A percentile compares a stretch with the other conserved stretches of the same genome.
These are phyloP conservation scores for Fusarium floridanum DNA, from an alignment of 2,329 filamentous ascomycete species.

Conservation along the genomic window DNA sequence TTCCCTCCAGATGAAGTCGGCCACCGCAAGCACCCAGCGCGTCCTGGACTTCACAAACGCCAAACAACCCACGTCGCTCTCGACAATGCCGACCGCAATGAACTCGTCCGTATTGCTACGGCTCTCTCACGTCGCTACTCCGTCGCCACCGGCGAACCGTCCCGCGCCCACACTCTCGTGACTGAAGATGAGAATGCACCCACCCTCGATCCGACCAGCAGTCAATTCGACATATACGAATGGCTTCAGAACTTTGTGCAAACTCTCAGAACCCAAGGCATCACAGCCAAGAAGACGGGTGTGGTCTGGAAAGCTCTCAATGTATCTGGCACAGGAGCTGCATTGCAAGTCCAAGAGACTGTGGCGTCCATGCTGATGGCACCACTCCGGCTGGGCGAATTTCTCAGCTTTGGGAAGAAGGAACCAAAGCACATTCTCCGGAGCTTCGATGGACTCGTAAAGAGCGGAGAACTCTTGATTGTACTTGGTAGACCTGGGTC, in stretches of 20 bases:
- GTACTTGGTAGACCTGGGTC: conserved; percentile 76
- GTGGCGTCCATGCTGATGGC: conserved; percentile 70
- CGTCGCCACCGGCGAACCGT: conserved; percentile 32
- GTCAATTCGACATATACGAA: conserved; percentile 56
- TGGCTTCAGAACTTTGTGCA: conserved; percentile 57
- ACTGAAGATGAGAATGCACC: conserved; percentile 48
- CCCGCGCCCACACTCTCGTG: conserved; percentile 31
- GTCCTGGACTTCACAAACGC: neutral
- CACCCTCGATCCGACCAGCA: conserved; percentile 53
- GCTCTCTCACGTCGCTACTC: conserved; percentile 54
- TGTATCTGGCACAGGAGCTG: conserved; percentile 75
- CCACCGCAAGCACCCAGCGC: neutral
- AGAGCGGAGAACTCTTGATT: conserved; percentile 75
- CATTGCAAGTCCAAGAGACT: conserved; percentile 76
- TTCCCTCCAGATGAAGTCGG: neutral
- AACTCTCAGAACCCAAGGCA: conserved; percentile 66
- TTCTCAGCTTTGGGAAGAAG: conserved; percentile 62
- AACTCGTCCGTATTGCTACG: conserved; percentile 57
- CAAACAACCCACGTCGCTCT: conserved; percentile 37
- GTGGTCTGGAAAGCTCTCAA: conserved; percentile 75
- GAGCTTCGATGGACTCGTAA: conserved; percentile 73
- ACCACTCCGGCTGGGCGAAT: conserved; percentile 69
- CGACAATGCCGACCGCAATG: conserved; percentile 50
- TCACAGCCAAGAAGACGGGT: conserved; percentile 67
- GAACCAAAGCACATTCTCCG: conserved; percentile 71